Percentiles rank a stretch among this genome's conserved stretches.
Evolutionary conservation across 495 filamentous ascomycete species (phyloP).

Genomic region (Hypoxylon cercidicola): DNA sequence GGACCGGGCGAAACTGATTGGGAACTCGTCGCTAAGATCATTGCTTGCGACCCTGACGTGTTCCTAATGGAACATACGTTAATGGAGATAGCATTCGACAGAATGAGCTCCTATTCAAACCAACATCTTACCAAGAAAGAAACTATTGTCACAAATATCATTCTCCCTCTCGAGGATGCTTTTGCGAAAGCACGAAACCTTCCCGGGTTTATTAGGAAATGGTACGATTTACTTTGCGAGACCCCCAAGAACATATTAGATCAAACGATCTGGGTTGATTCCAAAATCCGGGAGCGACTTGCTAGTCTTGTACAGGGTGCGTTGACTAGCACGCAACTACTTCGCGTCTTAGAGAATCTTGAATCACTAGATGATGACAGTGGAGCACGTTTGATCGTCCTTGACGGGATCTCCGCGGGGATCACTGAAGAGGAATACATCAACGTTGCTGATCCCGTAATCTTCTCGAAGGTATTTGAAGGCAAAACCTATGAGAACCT

Average conservation of each 20-base stretch:
- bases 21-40: conserved; percentile 67
- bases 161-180: conserved; percentile 70
- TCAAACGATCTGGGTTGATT: conserved; percentile 68
- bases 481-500: conserved; percentile 29
- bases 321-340: conserved; percentile 59
- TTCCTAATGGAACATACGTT: conserved; percentile 60
- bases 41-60: conserved; percentile 74
- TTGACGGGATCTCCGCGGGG: conserved; percentile 60
- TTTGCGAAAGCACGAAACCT: conserved; percentile 74
- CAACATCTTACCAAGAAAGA: conserved; percentile 32
- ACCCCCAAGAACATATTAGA: conserved; percentile 45
- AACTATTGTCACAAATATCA: conserved; percentile 50
- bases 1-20: conserved; percentile 61
- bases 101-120: conserved; percentile 32
- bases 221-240: conserved; percentile 71
- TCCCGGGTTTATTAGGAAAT: conserved; percentile 70
- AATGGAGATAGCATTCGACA: conserved; percentile 27
- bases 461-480: conserved; percentile 42
- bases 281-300: conserved; percentile 62
- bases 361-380: conserved; percentile 39
- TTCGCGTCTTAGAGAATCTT: conserved; percentile 56
- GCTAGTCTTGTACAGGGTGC: conserved; percentile 53
- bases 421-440: conserved; percentile 56
- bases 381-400: conserved; percentile 52
- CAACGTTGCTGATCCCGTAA: conserved; percentile 49